Evolutionary conservation across 192 early-diverging fungal species (phyloP).

Genomic region (Backusella psychrophila): DNA sequence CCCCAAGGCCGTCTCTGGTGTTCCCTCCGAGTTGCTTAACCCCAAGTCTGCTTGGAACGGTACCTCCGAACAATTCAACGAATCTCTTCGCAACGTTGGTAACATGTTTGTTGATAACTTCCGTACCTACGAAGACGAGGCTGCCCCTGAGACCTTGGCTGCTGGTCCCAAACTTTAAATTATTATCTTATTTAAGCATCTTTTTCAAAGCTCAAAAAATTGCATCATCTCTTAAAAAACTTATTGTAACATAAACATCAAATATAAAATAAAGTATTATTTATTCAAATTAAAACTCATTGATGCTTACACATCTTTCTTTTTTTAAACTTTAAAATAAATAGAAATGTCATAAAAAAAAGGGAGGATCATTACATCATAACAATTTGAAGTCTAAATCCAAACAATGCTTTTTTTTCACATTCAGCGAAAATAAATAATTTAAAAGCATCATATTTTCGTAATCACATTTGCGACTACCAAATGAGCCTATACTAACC

Average conservation of each 20-base stretch:
- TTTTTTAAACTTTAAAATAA: background rate
- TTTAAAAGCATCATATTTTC: background rate
- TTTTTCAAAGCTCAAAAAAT: background rate
- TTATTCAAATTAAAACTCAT: background rate
- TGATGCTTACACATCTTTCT: background rate
- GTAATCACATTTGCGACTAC: background rate
- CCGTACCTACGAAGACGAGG: conserved; percentile 76
- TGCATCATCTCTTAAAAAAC: background rate
- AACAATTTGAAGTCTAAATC: no score
- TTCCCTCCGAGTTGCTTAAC: conserved; percentile 85
- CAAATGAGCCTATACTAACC: background rate
- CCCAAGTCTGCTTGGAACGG: conserved; percentile 88
- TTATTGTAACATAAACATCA: background rate
- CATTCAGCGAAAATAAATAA: background rate
- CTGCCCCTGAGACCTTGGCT: conserved; percentile 69
- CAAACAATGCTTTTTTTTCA: background rate
- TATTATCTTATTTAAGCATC: background rate
- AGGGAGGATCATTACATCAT: background rate
- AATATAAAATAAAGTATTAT: background rate
- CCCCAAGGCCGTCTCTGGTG: conserved; percentile 73
- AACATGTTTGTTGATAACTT: conserved; percentile 90
- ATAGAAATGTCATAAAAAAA: background rate
- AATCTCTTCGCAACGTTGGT: conserved; percentile 75
- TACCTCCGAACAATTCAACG: conserved; percentile 57
- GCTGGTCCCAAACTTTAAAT: conserved; percentile 62